Evolutionary conservation across 352 stramenopile genomes (phyloP), one percentile per base, ranked within the genome.

Genomic region (Globisporangium echinulatum): DNA sequence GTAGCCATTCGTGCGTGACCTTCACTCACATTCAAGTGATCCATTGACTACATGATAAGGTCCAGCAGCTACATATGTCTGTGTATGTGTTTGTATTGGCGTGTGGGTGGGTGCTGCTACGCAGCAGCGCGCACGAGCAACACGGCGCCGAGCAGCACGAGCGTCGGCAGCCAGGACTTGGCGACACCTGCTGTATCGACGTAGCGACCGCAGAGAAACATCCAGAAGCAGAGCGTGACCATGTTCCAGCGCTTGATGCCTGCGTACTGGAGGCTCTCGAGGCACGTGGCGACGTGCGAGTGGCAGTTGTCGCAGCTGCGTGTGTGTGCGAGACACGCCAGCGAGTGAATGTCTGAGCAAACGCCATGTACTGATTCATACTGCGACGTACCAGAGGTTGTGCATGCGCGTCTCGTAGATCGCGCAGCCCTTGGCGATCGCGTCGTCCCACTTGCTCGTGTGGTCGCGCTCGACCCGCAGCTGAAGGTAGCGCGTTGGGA

Each of bases 261-360:
- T 2, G 62, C 66, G 57, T 89, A 89, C 19, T 73, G 64, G n/a
- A 73, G 61, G 62, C 75, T 74, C 47, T 92, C 77, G 33, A 92
- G 71, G 59, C 83, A 91, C 59, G 75, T 74, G 15, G 90, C 93
- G 14, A 98, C 95, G 64, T 99, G 96, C 37, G 91, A 98, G 75
- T 99, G 96, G 70, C 96, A 99, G 75, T 99, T 99, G 73, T 98
- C 94, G 69, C 94, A 98, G 65, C 74, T 85, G 8, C 7, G 40
- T 13, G 40, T 38, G 33, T 4, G 49, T 14, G 15, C 49, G 13
- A 33, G 14, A 37, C 10, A 7, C 8, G 3, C 47, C 4, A 50
- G 46, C 4, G 39, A 43, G 39, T 10, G 39, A 43, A 11, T 10
- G 39, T 43, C 39, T 43, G 25, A 25, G 25, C 25, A 25, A 25